Evolutionary conservation across 352 stramenopile genomes (phyloP), one percentile per base, ranked within the genome.

Genomic region (Elongisporangium senticosum): DNA sequence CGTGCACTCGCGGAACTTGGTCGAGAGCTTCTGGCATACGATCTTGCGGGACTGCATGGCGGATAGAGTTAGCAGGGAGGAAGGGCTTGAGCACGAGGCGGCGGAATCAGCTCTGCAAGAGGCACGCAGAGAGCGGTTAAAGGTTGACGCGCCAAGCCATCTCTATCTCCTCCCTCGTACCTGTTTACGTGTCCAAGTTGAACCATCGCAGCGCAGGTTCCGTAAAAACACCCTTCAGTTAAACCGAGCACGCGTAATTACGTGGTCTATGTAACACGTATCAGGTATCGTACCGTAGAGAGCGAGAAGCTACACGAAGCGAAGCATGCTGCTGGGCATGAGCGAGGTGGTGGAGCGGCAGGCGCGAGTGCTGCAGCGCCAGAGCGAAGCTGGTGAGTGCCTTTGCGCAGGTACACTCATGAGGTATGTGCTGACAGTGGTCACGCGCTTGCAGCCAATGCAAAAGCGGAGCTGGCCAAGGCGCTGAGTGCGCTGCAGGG

Each of bases 1-100:
- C 20, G 79, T 89, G 69, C 75, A 86, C 62, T 81, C 77, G 62
- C 82, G 82, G 59, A 91, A 91, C 69, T 91, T 83, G 58, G 82
- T 86, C 58, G 79, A 91, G 56, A 91, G 69, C 61, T 89, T 87
- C 60, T 83, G 72, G 58, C 81, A 90, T 49, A 90, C 74, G 57
- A 90, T 90, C 71, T 90, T 90, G 59, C 78, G 81, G 26, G 72
- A 84, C 71, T 82, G 66, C 70, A 83, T 83, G 23, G 15, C 68
- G 37, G 37, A 37, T 2, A 33, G 24, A 37, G 15, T 23, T 11
- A 37, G n/a, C 17, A 20, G n/a, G 23, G 43, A n/a, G 20, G 15
- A 43, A 40, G 43, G 40, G 59, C 17, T 49, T 61, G 54, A 37
- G 24, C 21, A 28, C 7, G 17, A 8, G 5, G 52, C 14, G 21